Evolutionary conservation across 1,139 yeast genomes (phyloP).

Genomic region (Lodderomyces theae): DNA sequence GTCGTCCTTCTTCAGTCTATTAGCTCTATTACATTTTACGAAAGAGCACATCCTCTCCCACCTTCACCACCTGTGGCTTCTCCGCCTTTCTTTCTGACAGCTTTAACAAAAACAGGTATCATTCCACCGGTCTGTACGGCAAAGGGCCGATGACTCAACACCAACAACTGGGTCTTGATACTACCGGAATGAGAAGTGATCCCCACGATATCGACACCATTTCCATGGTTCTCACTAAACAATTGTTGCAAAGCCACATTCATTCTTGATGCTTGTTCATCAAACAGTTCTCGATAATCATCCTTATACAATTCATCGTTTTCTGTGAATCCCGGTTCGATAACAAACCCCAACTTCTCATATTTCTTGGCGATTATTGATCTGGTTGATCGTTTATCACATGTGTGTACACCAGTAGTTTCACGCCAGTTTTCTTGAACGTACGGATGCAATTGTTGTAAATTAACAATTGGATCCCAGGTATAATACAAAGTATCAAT

Average conservation of each 20-base stretch:
- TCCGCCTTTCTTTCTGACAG: slow-evolving; percentile 14
- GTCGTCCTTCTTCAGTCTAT: too few relatives aligned
- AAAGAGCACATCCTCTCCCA: background rate
- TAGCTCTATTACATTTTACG: background rate
- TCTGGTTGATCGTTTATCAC: slow-evolving; percentile 42
- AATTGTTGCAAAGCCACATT: slow-evolving; percentile 36
- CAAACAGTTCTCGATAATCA: slow-evolving; percentile 40
- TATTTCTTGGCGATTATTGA: slow-evolving; percentile 31
- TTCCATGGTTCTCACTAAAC: slow-evolving; percentile 21
- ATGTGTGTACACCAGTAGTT: slow-evolving; percentile 43
- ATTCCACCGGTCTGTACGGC: slow-evolving; percentile 46
- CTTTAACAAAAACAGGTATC: slow-evolving; percentile 44
- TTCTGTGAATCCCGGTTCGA: slow-evolving; percentile 41
- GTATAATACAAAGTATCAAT: slow-evolving; percentile 36
- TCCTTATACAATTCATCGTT: slow-evolving; percentile 38
- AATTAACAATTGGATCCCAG: slow-evolving; percentile 31
- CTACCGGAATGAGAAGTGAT: slow-evolving; percentile 42
- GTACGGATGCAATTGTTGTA: slow-evolving; percentile 25
- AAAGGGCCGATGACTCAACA: slow-evolving; percentile 40
- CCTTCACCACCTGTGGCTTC: background rate
- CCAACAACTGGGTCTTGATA: slow-evolving; percentile 40
- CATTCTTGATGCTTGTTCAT: slow-evolving; percentile 40
- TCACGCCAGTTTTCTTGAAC: slow-evolving; percentile 44
- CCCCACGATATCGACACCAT: slow-evolving; percentile 24
- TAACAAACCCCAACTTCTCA: slow-evolving; percentile 26